Evolutionary conservation across 2,329 filamentous ascomycete species (phyloP).

Genomic region (Fusarium veterinarium): DNA sequence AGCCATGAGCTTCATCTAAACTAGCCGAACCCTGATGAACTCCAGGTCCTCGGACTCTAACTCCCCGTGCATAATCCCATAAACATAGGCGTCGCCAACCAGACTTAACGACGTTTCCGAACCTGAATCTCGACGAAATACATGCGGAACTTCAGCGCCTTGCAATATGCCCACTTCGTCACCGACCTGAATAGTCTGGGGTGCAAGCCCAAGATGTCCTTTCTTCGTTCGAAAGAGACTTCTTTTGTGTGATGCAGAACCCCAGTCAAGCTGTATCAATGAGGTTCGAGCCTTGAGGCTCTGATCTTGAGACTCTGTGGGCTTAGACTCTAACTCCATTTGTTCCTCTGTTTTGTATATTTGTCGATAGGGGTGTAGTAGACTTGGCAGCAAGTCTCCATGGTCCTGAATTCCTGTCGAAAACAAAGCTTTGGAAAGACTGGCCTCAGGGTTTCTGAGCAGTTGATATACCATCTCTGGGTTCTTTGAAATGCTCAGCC

Average conservation of each 20-base stretch:
- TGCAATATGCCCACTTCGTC: slow-evolving; percentile 3
- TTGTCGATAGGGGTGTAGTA: background rate
- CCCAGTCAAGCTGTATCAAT: background rate
- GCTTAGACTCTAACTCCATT: background rate
- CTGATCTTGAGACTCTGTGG: background rate
- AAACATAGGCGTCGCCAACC: background rate
- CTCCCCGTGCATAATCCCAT: background rate
- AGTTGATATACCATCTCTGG: background rate
- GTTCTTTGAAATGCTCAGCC: background rate
- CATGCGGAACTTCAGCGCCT: background rate
- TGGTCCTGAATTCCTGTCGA: background rate
- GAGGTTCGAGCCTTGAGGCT: background rate
- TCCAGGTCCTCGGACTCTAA: background rate
- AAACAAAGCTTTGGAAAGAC: background rate
- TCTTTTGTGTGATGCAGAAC: background rate
- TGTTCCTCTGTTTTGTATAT: background rate
- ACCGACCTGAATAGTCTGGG: background rate
- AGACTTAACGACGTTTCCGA: background rate
- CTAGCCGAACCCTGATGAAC: background rate
- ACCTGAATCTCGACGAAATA: background rate
- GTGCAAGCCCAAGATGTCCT: background rate
- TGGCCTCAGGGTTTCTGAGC: background rate
- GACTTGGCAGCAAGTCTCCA: background rate
- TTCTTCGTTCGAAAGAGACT: background rate
- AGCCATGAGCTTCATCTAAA: background rate